These are phyloP conservation scores for Vitis hybrid DNA, from an alignment of 177 flowering plant genomes.

Conservation along the genomic window DNA sequence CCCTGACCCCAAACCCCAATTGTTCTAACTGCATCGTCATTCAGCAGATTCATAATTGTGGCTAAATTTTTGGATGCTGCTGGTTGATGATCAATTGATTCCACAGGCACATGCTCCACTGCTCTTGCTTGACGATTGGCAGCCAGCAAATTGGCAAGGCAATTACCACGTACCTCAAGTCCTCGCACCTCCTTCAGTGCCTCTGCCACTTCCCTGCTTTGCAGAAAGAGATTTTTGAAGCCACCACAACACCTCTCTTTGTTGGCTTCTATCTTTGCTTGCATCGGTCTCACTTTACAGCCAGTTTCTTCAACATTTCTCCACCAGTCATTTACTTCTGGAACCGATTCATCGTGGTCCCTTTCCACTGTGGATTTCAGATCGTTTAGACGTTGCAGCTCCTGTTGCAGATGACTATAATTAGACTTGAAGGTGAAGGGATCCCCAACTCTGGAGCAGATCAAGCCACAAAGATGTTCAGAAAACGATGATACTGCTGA, in stretches of 20 bases:
- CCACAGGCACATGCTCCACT: slow-evolving; percentile 16
- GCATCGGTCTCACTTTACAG: too few relatives aligned
- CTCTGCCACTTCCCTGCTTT: too few relatives aligned
- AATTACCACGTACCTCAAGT: too few relatives aligned
- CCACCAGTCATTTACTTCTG: too few relatives aligned
- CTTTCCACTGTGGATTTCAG: background rate
- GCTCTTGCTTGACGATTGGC: background rate
- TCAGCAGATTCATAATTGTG: background rate
- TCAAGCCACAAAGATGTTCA: background rate
- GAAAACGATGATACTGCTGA: background rate
- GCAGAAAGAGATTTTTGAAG: too few relatives aligned
- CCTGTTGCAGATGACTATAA: background rate
- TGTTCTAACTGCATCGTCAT: background rate
- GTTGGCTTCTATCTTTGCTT: too few relatives aligned
- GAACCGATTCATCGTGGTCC: too few relatives aligned
- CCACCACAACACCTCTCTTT: too few relatives aligned
- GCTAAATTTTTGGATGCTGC: background rate
- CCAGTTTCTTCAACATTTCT: too few relatives aligned
- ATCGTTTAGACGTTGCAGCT: background rate
- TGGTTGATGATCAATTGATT: slow-evolving; percentile 9
- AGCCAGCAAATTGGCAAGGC: too few relatives aligned
- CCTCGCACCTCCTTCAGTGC: too few relatives aligned
- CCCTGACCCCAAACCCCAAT: slow-evolving; percentile 29
- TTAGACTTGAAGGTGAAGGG: background rate
- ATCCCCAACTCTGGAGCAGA: background rate